Conservation (phyloP, 1,284 basidiomycete genomes). For the Moesziomyces globuligerus region DNA sequence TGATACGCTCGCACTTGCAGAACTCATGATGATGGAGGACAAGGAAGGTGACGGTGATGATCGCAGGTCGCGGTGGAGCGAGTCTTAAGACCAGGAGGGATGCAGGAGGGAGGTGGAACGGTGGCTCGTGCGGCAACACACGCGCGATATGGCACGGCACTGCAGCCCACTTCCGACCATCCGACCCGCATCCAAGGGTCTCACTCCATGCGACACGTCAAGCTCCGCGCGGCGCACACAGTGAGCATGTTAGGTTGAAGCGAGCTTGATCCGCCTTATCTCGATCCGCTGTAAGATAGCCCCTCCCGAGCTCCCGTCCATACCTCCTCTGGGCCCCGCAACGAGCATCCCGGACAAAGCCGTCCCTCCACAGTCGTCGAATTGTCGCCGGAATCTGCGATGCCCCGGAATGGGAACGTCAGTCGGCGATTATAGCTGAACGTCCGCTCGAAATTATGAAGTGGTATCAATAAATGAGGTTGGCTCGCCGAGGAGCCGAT, state of each 20-base stretch:
- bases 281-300: too few species aligned
- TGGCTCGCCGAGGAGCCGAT: not conserved
- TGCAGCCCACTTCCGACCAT: slow-evolving; percentile 17
- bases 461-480: slow-evolving; percentile 10
- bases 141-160: not conserved
- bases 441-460: not conserved
- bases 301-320: too few species aligned
- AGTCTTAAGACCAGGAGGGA: too few species aligned
- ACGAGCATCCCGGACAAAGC: too few species aligned
- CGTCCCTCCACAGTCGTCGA: too few species aligned
- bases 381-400: not conserved
- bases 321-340: too few species aligned
- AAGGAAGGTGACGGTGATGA: not conserved
- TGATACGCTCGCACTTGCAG: slow-evolving; percentile 6
- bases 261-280: too few species aligned
- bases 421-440: not conserved
- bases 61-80: too few species aligned
- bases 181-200: slow-evolving; percentile 17
- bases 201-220: not conserved
- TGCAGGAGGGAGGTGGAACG: not conserved
- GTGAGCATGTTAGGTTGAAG: not conserved
- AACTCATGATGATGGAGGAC: not conserved
- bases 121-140: slow-evolving; percentile 24
- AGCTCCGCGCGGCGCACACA: not conserved
- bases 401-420: too few species aligned